Evolutionary conservation across 2,329 filamentous ascomycete genomes (phyloP), one percentile per base, ranked within the genome.

Genomic region (Colletotrichum spinosum): DNA sequence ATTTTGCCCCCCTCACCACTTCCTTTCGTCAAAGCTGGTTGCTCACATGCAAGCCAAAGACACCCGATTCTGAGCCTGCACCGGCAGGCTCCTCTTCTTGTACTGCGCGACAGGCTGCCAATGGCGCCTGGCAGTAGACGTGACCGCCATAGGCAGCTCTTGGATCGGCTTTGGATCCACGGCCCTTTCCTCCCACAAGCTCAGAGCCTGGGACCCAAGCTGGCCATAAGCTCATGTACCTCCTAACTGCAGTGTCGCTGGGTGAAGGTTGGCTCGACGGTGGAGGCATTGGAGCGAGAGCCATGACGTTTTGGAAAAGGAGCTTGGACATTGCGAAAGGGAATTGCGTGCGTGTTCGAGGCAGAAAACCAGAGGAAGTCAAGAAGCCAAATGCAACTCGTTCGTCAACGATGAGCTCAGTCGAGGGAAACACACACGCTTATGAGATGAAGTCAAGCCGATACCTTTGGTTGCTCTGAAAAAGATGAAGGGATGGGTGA

Each of bases 41-140:
- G 37, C 78, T 70, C 65, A 80, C 79, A 69, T 81, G 79, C 49
- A 81, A 77, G 2, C 75, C 76, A 3, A 78, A 71, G 9, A 58
- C 72, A 4, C 67, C 70, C 10, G 44, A 39, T 12, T 64, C 62
- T 11, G 56, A 58, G 12, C 7, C 41, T 8, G 35, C 44, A 8
- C 64, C 68, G 1, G 56, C 60, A 8, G 65, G 48, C 13, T 55
- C 52, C 7, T 60, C 34, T 3, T 79, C 77, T 15, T 74, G 71
- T 1, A 78, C 68, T 2, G 78, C 78, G 8, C 58, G 63, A 44
- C 63, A 63, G 17, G 63, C 63, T 1, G 77, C 78, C 7, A 80
- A 68, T 8, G 78, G 69, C 12, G 78, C 74, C 61, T 79, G 75
- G 3, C 73, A 73, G 60, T 77, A 80, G 37, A 80, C 78, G 33